These are phyloP conservation scores for Metarhizium humberi DNA, from an alignment of 2,329 filamentous ascomycete species.

Conservation along the genomic window DNA sequence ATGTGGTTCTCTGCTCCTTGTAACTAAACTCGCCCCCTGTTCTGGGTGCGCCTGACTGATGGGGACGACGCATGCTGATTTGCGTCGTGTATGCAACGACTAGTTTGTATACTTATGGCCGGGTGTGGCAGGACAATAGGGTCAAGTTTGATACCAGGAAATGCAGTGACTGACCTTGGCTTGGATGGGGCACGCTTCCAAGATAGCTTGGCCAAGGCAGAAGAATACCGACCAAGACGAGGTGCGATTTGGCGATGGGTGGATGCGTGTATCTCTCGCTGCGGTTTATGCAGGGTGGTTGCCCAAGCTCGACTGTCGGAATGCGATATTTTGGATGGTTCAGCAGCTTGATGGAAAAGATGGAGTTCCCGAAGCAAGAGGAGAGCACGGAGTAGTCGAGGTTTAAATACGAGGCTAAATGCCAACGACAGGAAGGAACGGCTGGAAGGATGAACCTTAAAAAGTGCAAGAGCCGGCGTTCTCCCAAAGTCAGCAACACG, in stretches of 20 bases:
- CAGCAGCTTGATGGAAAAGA: not conserved
- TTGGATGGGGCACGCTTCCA: not conserved
- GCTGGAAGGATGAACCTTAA: not conserved
- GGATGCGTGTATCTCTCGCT: not conserved
- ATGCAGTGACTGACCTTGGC: not conserved
- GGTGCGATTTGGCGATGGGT: not conserved
- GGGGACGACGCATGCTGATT: no score
- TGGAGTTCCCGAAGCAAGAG: not conserved
- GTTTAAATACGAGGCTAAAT: not conserved
- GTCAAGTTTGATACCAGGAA: not conserved
- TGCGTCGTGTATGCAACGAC: no score
- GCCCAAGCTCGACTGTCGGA: not conserved
- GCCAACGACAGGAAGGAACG: not conserved
- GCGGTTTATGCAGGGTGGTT: no score
- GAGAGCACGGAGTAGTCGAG: not conserved
- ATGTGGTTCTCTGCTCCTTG: not conserved
- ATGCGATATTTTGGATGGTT: not conserved
- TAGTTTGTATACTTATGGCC: no score
- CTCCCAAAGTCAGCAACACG: not conserved
- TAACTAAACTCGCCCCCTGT: no score
- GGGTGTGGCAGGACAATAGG: not conserved
- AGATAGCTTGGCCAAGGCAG: no score
- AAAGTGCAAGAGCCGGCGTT: not conserved
- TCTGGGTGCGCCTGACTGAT: no score
- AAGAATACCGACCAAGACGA: no score